Percentiles rank a stretch among this genome's conserved stretches.
phyloP scores from a whole-genome alignment of 1,284 basidiomycete species.

The Phellinidium pouzarii region DNA sequence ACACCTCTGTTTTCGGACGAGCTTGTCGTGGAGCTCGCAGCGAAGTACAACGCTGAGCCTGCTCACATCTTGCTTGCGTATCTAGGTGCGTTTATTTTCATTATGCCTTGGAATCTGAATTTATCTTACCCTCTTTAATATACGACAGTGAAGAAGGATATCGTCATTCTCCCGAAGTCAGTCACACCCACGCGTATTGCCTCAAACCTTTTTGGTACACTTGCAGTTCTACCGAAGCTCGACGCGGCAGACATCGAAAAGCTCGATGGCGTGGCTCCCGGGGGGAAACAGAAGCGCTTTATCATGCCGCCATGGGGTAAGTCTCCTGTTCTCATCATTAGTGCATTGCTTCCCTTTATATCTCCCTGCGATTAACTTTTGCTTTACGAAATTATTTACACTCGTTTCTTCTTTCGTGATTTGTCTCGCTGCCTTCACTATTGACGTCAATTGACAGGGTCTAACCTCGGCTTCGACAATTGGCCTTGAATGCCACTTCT shows the following conservation, averaged over 20 bases:
- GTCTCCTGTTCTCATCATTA: slow-evolving; percentile 24
- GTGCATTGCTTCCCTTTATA: not conserved
- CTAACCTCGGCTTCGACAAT: slow-evolving; percentile 64
- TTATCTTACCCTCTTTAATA: not conserved
- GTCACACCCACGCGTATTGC: slow-evolving; percentile 70
- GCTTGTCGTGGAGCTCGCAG: slow-evolving; percentile 48
- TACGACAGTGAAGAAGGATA: slow-evolving; percentile 51
- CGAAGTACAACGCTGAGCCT: slow-evolving; percentile 45
- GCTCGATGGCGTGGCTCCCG: slow-evolving; percentile 61
- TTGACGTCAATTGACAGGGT: slow-evolving; percentile 31
- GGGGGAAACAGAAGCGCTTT: slow-evolving; percentile 64
- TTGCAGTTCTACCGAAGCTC: slow-evolving; percentile 44
- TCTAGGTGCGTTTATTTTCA: slow-evolving; percentile 3
- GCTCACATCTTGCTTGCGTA: slow-evolving; percentile 58
- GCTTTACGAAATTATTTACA: no score
- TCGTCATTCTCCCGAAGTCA: slow-evolving; percentile 69
- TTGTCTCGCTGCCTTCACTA: no score
- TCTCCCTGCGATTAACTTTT: not conserved
- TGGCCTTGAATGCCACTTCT: slow-evolving; percentile 37
- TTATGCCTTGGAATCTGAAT: not conserved
- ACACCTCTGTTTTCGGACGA: slow-evolving; percentile 30
- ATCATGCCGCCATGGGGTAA: slow-evolving; percentile 65
- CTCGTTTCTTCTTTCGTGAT: no score
- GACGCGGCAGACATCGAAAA: slow-evolving; percentile 51
- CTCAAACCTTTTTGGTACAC: slow-evolving; percentile 55